Evolutionary conservation across 495 filamentous ascomycete genomes (phyloP).

Genomic region (Neurospora sp.): DNA sequence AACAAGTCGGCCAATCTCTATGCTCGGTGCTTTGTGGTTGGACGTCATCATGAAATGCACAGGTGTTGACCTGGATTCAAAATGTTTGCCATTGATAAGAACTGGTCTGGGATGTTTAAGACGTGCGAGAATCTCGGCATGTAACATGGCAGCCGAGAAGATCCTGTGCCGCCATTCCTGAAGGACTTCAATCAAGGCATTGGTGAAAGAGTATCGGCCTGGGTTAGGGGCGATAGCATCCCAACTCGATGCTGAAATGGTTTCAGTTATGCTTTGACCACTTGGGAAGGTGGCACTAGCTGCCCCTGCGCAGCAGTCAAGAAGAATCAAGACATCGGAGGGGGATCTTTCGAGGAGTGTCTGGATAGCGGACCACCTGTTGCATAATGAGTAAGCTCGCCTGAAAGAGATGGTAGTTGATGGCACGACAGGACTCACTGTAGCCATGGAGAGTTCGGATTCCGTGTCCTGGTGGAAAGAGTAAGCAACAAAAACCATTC

Average conservation of each 20-base stretch:
- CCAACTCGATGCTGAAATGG: slow-evolving; percentile 44
- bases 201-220: slow-evolving; percentile 42
- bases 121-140: slow-evolving; percentile 40
- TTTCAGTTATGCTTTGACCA: slow-evolving; percentile 40
- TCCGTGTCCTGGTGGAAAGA: slow-evolving; percentile 18
- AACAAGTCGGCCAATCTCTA: slow-evolving; percentile 33
- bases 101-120: slow-evolving; percentile 43
- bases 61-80: slow-evolving; percentile 39
- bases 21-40: slow-evolving; percentile 41
- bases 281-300: slow-evolving; percentile 40
- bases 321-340: slow-evolving; percentile 42
- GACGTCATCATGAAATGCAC: slow-evolving; percentile 46
- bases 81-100: slow-evolving; percentile 37
- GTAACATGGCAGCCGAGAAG: slow-evolving; percentile 43
- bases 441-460: slow-evolving; percentile 32
- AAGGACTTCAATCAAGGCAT: slow-evolving; percentile 40
- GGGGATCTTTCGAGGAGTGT: slow-evolving; percentile 41
- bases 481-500: neutral
- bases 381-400: neutral
- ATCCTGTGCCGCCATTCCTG: slow-evolving; percentile 36
- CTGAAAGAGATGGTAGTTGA: neutral
- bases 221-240: slow-evolving; percentile 42
- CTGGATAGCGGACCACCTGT: slow-evolving; percentile 43
- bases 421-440: slow-evolving; percentile 15
- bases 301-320: slow-evolving; percentile 45